Base-by-base conservation (phyloP, 2,329 filamentous ascomycete species). In the Colletotrichum destructivum region DNA sequence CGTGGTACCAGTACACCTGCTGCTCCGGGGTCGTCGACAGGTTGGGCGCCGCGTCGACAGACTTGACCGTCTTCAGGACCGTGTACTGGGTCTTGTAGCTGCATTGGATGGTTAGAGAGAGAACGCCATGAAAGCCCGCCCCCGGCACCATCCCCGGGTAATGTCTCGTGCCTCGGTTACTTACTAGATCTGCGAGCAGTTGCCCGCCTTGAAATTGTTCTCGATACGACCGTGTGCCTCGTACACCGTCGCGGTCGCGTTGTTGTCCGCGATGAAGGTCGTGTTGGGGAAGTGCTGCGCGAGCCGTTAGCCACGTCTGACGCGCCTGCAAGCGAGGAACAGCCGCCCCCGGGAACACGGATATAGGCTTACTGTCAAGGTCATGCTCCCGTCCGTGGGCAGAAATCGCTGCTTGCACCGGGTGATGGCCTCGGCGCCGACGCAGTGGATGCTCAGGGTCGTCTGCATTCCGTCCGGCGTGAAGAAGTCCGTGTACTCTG, bases 81-180 rank as follows among this genome's bases (percentile, higher is more conserved):
- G 68, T 71, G n/a, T 71, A 71, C 7, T 71, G 68, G 11, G 68
- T 71, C 51, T 71, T 71, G n/a, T 71, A 71, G 42, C 68, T 71
- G 42, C 4, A n/a, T 9, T 8, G 16, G 2, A 7, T 9, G 38
- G 31, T 66, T 16, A 70, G 47, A 31, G 26, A 26, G 26, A 26
- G 26, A 26, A 26, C 26, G 26, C 26, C 26, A 26, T 26, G 26
- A 4, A 26, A 26, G 26, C 26, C 26, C 26, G 26, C 26, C 26
- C 26, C 26, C 26, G 26, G 26, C 26, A 26, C 26, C 26, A 26
- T 3, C 1, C 26, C 26, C 26, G 26, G 26, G 26, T 26, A 4
- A 3, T 11, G 7, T 7, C 7, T 16, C 7, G 2, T 6, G 21
- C 1, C 16, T 8, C 4, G 13, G 13, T 12, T 15, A 62, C 68